These are phyloP conservation scores for Colletotrichum tabaci DNA, from an alignment of 2,329 filamentous ascomycete species.

Conservation along the genomic window DNA sequence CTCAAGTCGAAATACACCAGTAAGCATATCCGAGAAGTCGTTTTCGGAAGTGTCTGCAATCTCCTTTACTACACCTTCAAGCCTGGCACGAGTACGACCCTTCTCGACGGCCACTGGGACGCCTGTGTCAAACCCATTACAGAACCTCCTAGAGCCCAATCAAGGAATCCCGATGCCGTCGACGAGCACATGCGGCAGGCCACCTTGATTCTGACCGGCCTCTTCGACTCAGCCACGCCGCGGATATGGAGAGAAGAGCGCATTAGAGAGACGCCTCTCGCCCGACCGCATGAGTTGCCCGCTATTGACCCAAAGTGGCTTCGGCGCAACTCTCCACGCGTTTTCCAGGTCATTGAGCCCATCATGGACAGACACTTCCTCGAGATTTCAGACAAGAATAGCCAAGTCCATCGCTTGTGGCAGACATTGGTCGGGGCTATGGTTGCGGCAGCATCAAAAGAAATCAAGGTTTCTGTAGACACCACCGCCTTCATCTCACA, in stretches of 20 bases:
- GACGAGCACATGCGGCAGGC: conserved; percentile 71
- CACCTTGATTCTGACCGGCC: conserved; percentile 78
- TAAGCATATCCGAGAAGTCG: conserved; percentile 70
- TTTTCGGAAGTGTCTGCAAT: conserved; percentile 81
- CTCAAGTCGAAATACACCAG: conserved; percentile 75
- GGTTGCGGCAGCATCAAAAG: conserved; percentile 81
- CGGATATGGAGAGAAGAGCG: conserved; percentile 83
- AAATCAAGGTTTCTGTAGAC: conserved; percentile 90
- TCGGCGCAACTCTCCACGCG: conserved; percentile 75
- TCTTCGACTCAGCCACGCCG: conserved; percentile 73
- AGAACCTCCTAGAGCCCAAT: conserved; percentile 49
- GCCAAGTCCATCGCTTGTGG: conserved; percentile 70
- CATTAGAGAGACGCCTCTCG: conserved; percentile 71
- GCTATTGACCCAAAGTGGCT: conserved; percentile 90
- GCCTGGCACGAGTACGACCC: conserved; percentile 75
- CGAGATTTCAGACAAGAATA: conserved; percentile 73
- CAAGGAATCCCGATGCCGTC: conserved; percentile 54
- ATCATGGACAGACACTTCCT: conserved; percentile 74
- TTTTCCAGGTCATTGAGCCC: conserved; percentile 75
- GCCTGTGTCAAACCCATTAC: conserved; percentile 76
- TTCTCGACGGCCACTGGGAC: conserved; percentile 85
- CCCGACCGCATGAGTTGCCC: conserved; percentile 83
- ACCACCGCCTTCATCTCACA: conserved; percentile 84
- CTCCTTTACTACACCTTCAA: conserved; percentile 87
- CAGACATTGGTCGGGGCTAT: conserved; percentile 73